Conservation (phyloP, 1,284 basidiomycete genomes). For the Chalciporus sp. region DNA sequence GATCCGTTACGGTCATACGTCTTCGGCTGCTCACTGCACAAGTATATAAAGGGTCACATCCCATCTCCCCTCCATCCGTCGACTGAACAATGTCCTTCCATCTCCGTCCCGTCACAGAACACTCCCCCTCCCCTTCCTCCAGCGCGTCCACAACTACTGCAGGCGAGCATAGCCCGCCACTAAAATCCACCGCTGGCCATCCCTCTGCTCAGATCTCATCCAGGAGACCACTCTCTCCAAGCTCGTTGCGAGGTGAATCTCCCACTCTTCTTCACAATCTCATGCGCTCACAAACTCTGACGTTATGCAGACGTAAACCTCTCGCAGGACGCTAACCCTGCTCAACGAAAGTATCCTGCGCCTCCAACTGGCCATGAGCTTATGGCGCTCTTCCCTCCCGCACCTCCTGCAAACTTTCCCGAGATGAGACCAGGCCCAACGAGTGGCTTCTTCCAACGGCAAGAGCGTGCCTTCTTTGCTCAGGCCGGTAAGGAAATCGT, state of each 20-base stretch:
- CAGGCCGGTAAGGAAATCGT: slow-evolving; percentile 74
- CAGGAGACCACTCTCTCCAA: slow-evolving; percentile 47
- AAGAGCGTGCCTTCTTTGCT: slow-evolving; percentile 76
- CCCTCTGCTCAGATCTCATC: slow-evolving; percentile 5
- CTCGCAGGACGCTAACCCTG: slow-evolving; percentile 46
- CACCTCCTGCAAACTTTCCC: slow-evolving; percentile 55
- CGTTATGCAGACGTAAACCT: slow-evolving; percentile 57
- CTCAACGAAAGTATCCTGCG: slow-evolving; percentile 60
- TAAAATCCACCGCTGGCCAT: slow-evolving; percentile 15
- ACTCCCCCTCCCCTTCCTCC: slow-evolving; percentile 33
- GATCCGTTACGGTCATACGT: slow-evolving; percentile 28
- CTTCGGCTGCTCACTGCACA: neutral
- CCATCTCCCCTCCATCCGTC: neutral
- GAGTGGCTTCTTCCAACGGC: slow-evolving; percentile 66
- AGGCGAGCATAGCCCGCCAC: slow-evolving; percentile 28
- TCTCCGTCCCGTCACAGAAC: slow-evolving; percentile 46
- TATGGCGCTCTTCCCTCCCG: slow-evolving; percentile 77
- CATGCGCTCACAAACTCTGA: slow-evolving; percentile 5
- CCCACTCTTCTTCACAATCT: neutral
- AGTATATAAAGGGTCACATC: neutral
- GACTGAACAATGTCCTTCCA: slow-evolving; percentile 45
- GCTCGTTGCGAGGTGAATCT: slow-evolving; percentile 52
- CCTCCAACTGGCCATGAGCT: slow-evolving; percentile 78
- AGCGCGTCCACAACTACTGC: slow-evolving; percentile 26
- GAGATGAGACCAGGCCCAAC: slow-evolving; percentile 61